Evolutionary conservation across 345 rosid genomes (phyloP), one percentile per base, ranked within the genome.

Genomic region (Eucalyptus caleyi): DNA sequence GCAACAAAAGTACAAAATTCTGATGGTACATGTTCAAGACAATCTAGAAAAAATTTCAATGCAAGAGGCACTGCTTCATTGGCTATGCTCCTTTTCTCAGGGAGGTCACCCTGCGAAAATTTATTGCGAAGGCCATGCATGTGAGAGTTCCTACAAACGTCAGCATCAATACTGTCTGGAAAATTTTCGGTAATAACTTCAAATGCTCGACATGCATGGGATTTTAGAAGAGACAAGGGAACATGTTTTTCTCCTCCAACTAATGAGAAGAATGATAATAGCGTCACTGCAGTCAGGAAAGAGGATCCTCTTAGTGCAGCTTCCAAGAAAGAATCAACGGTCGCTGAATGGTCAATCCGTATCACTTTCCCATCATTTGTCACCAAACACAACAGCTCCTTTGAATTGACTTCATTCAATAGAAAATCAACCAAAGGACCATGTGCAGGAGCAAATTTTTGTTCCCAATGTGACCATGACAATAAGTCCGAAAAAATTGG

Each of bases 381-480:
- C 88, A 96, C 97, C 89, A 98, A 90, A 93, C 99, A 98, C 90
- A 94, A 81, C 80, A 98, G 90, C 88, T 96, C 98, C 92, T 93
- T 92, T 86, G 92, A 91, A 92, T 90, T 94, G 90, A 93, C 95
- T 91, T 95, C 98, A 91, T 89, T 94, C 93, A 94, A 91, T 92
- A 96, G 91, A 95, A 95, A 97, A 47, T 87, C 94, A 69, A 93
- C 88, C 88, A 97, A 95, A 90, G 98, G 94, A 88, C 99, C 99
- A 91, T 95, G 94, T 34, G 93, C 89, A 32, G 98, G 97, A 88
- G 98, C 96, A 95, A 92, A 97, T 90, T 92, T 86, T 88, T 86
- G 91, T 90, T 97, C 98, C 99, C 99, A 97, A 89, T 96, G 98
- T 80, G 97, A 97, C 97, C 97, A 97, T 37, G 93, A 93, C 88